phyloP scores from a whole-genome alignment of 306 rosid species.

The Quercus bicolor region DNA sequence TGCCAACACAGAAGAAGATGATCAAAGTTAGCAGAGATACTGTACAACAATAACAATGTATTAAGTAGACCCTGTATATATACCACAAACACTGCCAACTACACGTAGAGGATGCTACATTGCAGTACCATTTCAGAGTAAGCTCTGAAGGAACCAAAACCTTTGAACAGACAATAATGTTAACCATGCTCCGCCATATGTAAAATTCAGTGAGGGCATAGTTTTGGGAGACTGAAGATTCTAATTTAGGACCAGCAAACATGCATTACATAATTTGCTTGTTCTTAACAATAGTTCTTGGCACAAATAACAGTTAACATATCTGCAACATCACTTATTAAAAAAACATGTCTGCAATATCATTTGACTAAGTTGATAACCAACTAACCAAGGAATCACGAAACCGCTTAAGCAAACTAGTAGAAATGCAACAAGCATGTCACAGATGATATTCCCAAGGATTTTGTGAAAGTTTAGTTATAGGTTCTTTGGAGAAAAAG shows the following conservation, averaged over 20 bases:
- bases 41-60: not conserved
- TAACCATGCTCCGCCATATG: not conserved
- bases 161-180: not conserved
- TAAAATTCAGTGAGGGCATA: not conserved
- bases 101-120: not conserved
- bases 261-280: not conserved
- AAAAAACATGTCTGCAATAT: slow-evolving; percentile 13
- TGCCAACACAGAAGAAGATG: not conserved
- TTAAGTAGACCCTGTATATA: not conserved
- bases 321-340: no score
- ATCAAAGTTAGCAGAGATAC: not conserved
- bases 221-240: not conserved
- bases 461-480: no score
- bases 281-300: not conserved
- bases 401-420: not conserved
- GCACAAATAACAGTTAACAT: slow-evolving; percentile 14
- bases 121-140: not conserved
- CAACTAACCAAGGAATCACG: not conserved
- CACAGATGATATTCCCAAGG: not conserved
- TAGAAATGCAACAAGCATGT: not conserved
- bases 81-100: not conserved
- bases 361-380: not conserved
- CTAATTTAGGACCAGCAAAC: slow-evolving; percentile 19
- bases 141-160: not conserved
- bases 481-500: not conserved